Conservation (phyloP, 768 basidiomycete species). For the Xerocomellus chrysenteron region DNA sequence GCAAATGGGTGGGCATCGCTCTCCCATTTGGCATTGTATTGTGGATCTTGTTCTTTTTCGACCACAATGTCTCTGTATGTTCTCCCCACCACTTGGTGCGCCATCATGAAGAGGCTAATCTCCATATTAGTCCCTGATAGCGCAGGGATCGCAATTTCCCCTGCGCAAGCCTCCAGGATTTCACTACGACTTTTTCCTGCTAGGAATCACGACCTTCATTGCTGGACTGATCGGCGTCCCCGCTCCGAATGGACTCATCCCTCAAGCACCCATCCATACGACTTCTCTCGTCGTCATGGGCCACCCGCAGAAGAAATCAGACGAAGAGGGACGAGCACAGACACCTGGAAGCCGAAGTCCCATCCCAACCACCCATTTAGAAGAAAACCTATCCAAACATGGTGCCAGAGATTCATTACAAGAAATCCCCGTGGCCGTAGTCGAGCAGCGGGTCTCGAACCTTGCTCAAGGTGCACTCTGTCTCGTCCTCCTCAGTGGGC, state of each 20-base stretch:
- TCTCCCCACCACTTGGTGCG: not conserved
- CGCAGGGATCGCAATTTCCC: conserved; percentile 86
- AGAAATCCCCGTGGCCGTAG: conserved; percentile 69
- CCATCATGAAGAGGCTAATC: not conserved
- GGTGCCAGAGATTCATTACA: conserved; percentile 13
- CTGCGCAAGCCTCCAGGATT: conserved; percentile 88
- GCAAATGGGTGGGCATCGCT: conserved; percentile 87
- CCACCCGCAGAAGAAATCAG: conserved; percentile 36
- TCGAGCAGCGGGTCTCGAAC: conserved; percentile 93
- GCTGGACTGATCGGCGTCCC: conserved; percentile 84
- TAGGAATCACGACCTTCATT: conserved; percentile 88
- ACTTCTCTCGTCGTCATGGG: conserved; percentile 75
- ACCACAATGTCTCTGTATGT: conserved; percentile 85
- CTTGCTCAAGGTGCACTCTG: conserved; percentile 79
- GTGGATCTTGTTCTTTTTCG: conserved; percentile 93
- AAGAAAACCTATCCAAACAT: conserved; percentile 22
- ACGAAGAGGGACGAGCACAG: conserved; percentile 33
- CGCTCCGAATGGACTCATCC: conserved; percentile 83
- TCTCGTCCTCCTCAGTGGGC: conserved; percentile 76
- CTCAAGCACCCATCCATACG: conserved; percentile 93
- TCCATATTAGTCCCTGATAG: conserved; percentile 73
- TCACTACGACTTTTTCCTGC: conserved; percentile 86
- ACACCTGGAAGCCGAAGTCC: not conserved
- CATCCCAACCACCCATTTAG: conserved; percentile 5
- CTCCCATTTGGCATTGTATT: conserved; percentile 86